A percentile compares a stretch with the other conserved stretches of the same genome.
phyloP scores from a whole-genome alignment of 1,284 basidiomycete genomes.

The Fistulinella staudtii region DNA sequence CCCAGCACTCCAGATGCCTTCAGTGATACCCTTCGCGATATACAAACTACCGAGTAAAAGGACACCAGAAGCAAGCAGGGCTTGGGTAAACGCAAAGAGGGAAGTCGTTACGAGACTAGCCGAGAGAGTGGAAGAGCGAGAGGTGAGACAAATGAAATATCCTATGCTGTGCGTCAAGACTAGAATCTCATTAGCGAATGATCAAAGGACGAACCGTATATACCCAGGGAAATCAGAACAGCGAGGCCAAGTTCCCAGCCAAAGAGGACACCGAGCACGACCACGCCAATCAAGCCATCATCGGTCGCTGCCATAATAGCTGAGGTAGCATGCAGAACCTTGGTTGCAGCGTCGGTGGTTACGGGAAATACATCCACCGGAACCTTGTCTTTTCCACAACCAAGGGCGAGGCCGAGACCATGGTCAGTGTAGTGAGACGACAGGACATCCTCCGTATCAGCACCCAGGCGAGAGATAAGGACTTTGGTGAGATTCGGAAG shows the following conservation, averaged over 20 bases:
- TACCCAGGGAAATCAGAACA: constrained; percentile 72
- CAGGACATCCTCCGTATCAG: constrained; percentile 80
- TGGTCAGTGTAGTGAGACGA: constrained; percentile 77
- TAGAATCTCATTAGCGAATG: background rate
- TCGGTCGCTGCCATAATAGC: constrained; percentile 77
- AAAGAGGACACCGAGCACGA: constrained; percentile 61
- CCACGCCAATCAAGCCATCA: constrained; percentile 69
- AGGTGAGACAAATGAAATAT: constrained; percentile 14
- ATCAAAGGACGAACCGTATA: constrained; percentile 53
- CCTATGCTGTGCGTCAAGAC: constrained; percentile 6
- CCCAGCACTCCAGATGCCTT: constrained; percentile 29
- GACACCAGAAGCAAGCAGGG: constrained; percentile 73
- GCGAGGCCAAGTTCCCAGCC: constrained; percentile 67
- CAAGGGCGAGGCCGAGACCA: constrained; percentile 75
- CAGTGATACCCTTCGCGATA: constrained; percentile 28
- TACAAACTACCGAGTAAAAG: constrained; percentile 65
- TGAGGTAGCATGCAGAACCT: constrained; percentile 85
- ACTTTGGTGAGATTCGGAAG: constrained; percentile 64
- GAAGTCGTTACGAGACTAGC: constrained; percentile 24
- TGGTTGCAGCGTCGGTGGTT: constrained; percentile 81
- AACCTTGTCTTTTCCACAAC: constrained; percentile 36
- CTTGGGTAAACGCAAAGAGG: constrained; percentile 74
- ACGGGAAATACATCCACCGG: constrained; percentile 70
- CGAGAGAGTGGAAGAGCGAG: constrained; percentile 9
- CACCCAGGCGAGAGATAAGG: constrained; percentile 83